Conservation (phyloP, 2,329 filamentous ascomycete genomes). For the Colletotrichum zoysiae region DNA sequence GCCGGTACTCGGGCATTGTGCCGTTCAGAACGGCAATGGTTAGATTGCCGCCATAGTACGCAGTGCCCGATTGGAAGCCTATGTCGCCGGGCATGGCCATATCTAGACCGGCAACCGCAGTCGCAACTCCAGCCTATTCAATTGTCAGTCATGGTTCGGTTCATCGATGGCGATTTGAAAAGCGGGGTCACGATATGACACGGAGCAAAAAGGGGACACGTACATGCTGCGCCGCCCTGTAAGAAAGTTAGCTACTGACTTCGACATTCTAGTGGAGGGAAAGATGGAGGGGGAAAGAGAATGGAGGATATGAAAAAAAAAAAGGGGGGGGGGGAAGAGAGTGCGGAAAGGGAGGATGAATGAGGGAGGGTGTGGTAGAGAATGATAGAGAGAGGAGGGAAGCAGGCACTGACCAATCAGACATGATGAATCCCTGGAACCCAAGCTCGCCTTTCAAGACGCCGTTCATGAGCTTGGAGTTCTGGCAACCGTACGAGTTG, state of each 20-base stretch:
- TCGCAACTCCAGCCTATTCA: slow-evolving; percentile 77
- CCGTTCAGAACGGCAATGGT: slow-evolving; percentile 91
- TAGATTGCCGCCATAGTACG: too few species aligned
- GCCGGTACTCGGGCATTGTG: slow-evolving; percentile 85
- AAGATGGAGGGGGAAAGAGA: too few species aligned
- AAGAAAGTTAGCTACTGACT: background rate
- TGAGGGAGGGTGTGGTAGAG: too few species aligned
- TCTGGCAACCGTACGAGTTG: slow-evolving; percentile 84
- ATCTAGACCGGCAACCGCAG: slow-evolving; percentile 80
- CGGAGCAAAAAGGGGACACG: background rate
- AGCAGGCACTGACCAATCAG: slow-evolving; percentile 71
- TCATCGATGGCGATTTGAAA: too few species aligned
- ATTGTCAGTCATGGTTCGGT: background rate
- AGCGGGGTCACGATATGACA: background rate
- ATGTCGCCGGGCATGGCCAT: slow-evolving; percentile 95
- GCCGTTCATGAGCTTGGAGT: slow-evolving; percentile 80
- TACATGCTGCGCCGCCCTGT: slow-evolving; percentile 19
- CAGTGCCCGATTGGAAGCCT: too few species aligned
- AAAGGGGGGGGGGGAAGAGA: too few species aligned
- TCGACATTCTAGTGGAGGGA: background rate
- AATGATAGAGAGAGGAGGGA: background rate
- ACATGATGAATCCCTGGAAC: slow-evolving; percentile 85
- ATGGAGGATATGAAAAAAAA: too few species aligned
- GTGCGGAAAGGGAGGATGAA: too few species aligned
- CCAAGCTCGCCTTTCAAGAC: slow-evolving; percentile 84